Base-by-base conservation (phyloP, 495 filamentous ascomycete species). In the Chaetomidium leptoderma region DNA sequence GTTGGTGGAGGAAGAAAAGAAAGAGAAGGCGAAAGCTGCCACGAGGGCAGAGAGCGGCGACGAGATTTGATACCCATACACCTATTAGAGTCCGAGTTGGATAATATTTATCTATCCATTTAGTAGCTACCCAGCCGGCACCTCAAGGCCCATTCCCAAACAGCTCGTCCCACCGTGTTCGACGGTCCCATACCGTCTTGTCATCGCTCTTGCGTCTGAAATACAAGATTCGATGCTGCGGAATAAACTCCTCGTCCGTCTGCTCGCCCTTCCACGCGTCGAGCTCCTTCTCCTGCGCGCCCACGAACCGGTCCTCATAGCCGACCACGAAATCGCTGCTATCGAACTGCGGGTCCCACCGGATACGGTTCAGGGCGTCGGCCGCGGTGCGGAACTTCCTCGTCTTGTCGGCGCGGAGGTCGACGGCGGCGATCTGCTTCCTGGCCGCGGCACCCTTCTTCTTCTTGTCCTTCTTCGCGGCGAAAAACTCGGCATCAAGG, bases 231-330 rank as follows among this genome's bases (percentile, higher is more conserved):
- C 90, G 79, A 71, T 92, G 89, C 70, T 87, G 81, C 8, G 90
- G 90, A 60, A 92, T 92, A 64, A 91, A 92, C 59, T 92, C 89
- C 62, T 92, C 86, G 60, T 92, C 85, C 26, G 87, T 92, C 42
- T 83, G 76, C 57, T 92, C 89, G 19, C 72, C 80, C 71, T 86
- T 88, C 88, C 89, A 92, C 30, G 74, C 73, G 45, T 78, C 79
- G 9, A 90, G 69, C 6, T 72, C 64, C 52, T 83, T 81, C 69
- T 92, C 88, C 63, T 80, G 75, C 10, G 76, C 73, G 0, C 87
- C 88, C 9, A 80, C 60, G 55, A 90, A 91, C 13, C 89, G 78
- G 63, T 93, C 90, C 53, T 86, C 78, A 59, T 92, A 92, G 0
- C 85, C 89, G 42, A 92, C 79, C 7, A 90, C 61, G 65, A 82